Evolutionary conservation across 331 rosid genomes (phyloP).

Genomic region (Spiraea crenata): DNA sequence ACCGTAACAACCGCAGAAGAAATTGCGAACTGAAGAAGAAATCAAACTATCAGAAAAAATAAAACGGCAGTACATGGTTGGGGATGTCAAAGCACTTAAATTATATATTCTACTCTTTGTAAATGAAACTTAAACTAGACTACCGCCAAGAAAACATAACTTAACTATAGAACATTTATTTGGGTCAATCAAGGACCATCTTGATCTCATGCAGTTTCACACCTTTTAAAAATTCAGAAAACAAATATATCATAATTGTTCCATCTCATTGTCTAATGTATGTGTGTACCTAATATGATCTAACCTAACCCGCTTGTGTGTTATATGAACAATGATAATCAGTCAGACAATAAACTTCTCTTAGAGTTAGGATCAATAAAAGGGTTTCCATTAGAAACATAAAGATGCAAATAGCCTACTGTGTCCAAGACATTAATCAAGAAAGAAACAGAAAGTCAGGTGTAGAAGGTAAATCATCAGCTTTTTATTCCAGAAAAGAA

Average conservation of each 20-base stretch:
- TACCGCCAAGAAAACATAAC: neutral
- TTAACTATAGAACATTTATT: neutral
- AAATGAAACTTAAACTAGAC: neutral
- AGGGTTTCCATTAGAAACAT: constrained; percentile 8
- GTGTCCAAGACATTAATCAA: constrained; percentile 9
- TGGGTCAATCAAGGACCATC: too few relatives aligned
- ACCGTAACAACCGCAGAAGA: constrained; percentile 75
- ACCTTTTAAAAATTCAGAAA: neutral
- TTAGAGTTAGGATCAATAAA: constrained; percentile 15
- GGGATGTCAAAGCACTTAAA: neutral
- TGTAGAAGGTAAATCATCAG: constrained; percentile 17
- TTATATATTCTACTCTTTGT: neutral
- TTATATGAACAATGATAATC: too few relatives aligned
- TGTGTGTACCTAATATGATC: neutral
- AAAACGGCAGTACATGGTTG: constrained; percentile 15
- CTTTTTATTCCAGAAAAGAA: constrained; percentile 5
- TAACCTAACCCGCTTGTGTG: neutral
- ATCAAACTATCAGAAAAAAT: constrained; percentile 33
- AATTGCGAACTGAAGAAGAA: constrained; percentile 72
- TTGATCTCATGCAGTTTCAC: neutral
- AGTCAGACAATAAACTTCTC: too few relatives aligned
- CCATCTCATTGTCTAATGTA: neutral
- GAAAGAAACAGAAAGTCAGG: neutral
- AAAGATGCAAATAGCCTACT: constrained; percentile 8
- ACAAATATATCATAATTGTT: neutral